These are phyloP conservation scores for Penicillium digitatum DNA, from an alignment of 2,329 filamentous ascomycete genomes.

Conservation along the genomic window DNA sequence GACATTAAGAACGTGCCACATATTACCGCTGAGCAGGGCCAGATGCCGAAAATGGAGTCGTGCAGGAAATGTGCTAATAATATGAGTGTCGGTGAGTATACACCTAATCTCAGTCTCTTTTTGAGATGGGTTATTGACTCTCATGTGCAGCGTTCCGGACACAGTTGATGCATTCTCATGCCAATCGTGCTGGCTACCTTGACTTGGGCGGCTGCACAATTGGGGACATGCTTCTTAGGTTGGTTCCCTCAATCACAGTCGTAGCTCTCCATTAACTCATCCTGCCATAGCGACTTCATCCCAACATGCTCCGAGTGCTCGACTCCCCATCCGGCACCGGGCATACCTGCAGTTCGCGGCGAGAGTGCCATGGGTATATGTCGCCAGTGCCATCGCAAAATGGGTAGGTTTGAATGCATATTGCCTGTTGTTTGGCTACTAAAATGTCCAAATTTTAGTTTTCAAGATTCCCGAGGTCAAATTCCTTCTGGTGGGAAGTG, in stretches of 20 bases:
- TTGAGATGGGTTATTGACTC: neutral
- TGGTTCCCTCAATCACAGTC: conserved; percentile 14
- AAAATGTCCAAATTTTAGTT: conserved; percentile 32
- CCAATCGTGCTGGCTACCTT: conserved; percentile 71
- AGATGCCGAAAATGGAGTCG: conserved; percentile 44
- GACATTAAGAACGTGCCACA: conserved; percentile 66
- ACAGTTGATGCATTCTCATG: conserved; percentile 69
- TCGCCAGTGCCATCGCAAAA: conserved; percentile 72
- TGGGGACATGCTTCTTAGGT: conserved; percentile 70
- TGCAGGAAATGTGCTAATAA: conserved; percentile 55
- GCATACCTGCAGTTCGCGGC: conserved; percentile 68
- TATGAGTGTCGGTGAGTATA: conserved; percentile 44
- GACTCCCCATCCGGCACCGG: conserved; percentile 57
- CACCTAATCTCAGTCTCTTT: neutral
- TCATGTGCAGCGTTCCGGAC: conserved; percentile 52
- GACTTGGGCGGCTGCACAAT: conserved; percentile 71
- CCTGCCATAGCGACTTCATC: conserved; percentile 61
- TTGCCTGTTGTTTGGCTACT: neutral
- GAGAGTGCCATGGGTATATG: conserved; percentile 71
- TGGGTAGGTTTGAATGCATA: conserved; percentile 49
- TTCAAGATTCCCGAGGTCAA: conserved; percentile 75
- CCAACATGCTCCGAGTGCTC: conserved; percentile 77
- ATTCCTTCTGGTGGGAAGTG: conserved; percentile 66
- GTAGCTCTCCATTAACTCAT: neutral
- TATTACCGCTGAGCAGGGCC: conserved; percentile 42